Base-by-base conservation (phyloP, 148 eudicot genomes). In the Vaccinium macrocarpon region DNA sequence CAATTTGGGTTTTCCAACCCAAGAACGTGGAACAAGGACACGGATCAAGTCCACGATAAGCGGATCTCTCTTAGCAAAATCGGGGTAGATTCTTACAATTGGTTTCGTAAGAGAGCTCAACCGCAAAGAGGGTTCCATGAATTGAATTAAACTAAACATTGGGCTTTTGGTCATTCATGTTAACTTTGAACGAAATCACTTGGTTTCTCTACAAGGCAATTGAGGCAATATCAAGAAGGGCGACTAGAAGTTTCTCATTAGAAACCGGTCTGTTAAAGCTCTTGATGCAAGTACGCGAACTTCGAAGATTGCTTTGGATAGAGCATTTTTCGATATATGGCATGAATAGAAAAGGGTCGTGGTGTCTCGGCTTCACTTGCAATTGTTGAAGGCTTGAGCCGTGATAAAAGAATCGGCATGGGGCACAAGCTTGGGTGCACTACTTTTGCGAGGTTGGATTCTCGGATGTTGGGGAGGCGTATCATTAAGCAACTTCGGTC, bases 351-450 rank as follows among this genome's bases (percentile, higher is more conserved):
- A 92, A 93, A 77, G 99, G 99, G 85, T 97, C 99, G 85, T n/a
- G 68, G 86, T 81, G 88, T 97, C 97, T 83, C 95, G 23, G 90
- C 82, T 91, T 97, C 98, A 86, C 97, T 90, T 83, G 96, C 84
- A 76, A 97, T 90, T 48, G 99, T 88, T 76, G 99, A 97, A 87
- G 99, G 97, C 88, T 90, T 97, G 83, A 97, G 96, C 88, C 98
- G 92, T 21, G 98, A 93, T 84, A 97, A 84, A 76, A 97, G 92
- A 85, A 97, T 97, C 84, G 95, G 87, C 78, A 97, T 86, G 18
- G 99, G 99, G 83, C 98, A 97, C 84, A 97, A 86, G 89, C 99
- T 97, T 73, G 99, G 99, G 84, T 95, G 99, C 66, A 95, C 97
- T 85, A 81, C 91, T 83, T 85, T 91, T 50, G 94, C 92, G 82